Evolutionary conservation across 139 green algal species (phyloP).

Genomic region (Yamagishiella unicocca): DNA sequence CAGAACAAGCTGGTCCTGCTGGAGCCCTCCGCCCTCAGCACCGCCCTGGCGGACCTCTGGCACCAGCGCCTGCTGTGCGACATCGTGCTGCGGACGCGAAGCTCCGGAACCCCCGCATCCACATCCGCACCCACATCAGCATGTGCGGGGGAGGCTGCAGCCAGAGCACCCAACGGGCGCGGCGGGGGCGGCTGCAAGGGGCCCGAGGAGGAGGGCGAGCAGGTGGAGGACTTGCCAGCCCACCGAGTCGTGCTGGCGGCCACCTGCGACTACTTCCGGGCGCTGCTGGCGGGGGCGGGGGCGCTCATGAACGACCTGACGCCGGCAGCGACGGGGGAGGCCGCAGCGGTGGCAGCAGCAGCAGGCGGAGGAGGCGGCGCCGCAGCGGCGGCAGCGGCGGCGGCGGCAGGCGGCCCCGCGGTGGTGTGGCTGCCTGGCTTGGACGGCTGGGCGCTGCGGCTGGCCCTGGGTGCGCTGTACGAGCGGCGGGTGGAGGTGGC

Average conservation of each 20-base stretch:
- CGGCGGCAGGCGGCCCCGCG: background rate
- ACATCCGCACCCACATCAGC: too few species aligned
- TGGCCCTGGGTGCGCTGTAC: conserved; percentile 64
- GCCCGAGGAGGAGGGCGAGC: background rate
- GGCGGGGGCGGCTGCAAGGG: background rate
- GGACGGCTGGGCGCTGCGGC: conserved; percentile 34
- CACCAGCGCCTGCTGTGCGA: conserved; percentile 51
- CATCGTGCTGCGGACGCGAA: conserved; percentile 49
- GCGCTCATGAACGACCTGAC: conserved; percentile 49
- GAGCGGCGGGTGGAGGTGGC: conserved; percentile 37
- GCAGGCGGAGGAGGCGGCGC: too few species aligned
- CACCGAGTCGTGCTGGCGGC: conserved; percentile 67
- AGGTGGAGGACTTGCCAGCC: conserved; percentile 22
- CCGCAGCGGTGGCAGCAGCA: background rate
- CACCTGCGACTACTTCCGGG: conserved; percentile 62
- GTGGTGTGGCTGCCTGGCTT: conserved; percentile 51
- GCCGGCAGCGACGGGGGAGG: background rate
- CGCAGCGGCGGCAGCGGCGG: background rate
- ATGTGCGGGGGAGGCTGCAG: background rate
- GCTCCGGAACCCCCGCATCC: background rate
- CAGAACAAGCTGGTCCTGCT: conserved; percentile 1
- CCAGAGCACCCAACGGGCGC: background rate
- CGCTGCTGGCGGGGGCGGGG: conserved; percentile 60
- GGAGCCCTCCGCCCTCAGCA: background rate
- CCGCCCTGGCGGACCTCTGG: conserved; percentile 54